Evolutionary conservation across 2,329 filamentous ascomycete species (phyloP), one percentile per base, ranked within the genome.

Genomic region (Claviceps paspali): DNA sequence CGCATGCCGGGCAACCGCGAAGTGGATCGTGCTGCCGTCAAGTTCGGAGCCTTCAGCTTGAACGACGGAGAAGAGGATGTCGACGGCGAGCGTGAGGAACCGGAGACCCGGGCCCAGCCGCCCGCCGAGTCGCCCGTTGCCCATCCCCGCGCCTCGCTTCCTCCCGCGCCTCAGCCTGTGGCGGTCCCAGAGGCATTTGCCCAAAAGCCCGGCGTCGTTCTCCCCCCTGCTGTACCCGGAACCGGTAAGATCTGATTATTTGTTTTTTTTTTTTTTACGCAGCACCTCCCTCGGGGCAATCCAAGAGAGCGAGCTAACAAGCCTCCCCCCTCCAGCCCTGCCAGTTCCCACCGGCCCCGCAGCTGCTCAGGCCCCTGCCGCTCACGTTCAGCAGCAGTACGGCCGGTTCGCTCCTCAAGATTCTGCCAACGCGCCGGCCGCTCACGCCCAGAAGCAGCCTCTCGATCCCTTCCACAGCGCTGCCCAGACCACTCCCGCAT

Each of bases 1-100:
- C 86, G 94, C 46, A 95, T 98, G 88, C 91, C 91, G 32, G 86
- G 84, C 42, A 94, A 95, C 64, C 86, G 91, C 48, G 87, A 91
- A 37, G 82, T 98, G 21, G 88, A 96, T 56, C 79, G 86, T 50
- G 76, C 88, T 47, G 82, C 87, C 35, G 86, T 98, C 34, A 88
- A 96, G 55, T 98, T 98, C 56, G 91, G 91, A 45, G 92, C 87
- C 57, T 84, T 98, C 68, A 92, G 81, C 53, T 61, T 98, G 51
- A 87, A 83, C 53, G 86, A 79, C 37, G 73, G 73, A 42, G 82
- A 87, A 34, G 82, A 86, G 38, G 87, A 95, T 51, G 83, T 94
- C 44, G 91, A 96, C 53, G 86, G 88, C 45, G 86, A 95, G 52
- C 77, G 87, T 44, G 91, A 98, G 63, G 86, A 96, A 59, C 79